Evolutionary conservation across 2,329 filamentous ascomycete species (phyloP), one percentile per base, ranked within the genome.

Genomic region (Alternaria triticina): DNA sequence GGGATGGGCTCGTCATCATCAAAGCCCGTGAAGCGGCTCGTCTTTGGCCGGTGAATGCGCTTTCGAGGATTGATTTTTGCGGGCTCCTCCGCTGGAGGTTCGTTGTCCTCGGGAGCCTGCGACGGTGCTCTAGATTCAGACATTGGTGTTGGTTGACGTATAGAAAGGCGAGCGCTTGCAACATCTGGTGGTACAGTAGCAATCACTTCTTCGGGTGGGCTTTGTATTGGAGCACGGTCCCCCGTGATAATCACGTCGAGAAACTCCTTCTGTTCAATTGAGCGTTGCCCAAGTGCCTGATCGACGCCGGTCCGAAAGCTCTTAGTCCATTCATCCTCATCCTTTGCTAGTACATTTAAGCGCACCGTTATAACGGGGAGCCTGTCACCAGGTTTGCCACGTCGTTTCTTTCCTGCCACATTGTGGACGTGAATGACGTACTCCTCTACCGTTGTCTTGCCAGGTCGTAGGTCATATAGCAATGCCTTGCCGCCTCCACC

Each of bases 221-320:
- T 87, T 61, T 92, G 89, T 20, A 98, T 83, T 46, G 87, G 86
- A 62, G 86, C 88, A 7, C 93, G 88, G 80, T 98, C 90, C 54
- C 91, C 91, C n/a, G 85, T 89, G 27, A 98, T 82, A 49, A 99
- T 96, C 1, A 92, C 92, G 77, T 97, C 93, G 3, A 99, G 85
- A 66, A 99, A 97, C 71, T 97, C 94, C 61, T 91, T 94, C 74
- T 97, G 94, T 70, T 95, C 89, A 57, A 97, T 90, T 3, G 94
- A 89, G 5, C 93, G 88, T 76, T 97, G 94, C 64, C 94, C 90
- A 12, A 96, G 86, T 49, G 88, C 84, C 20, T 90, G 77, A 3
- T 94, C 91, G 15, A 96, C 87, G 8, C 89, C 82, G 6, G 86
- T 89, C 68, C 90, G 86, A 69, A 97, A 90, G 2, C 88, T 82